Base-by-base conservation (phyloP, 441 rosid species). In the Gossypium davidsonii region DNA sequence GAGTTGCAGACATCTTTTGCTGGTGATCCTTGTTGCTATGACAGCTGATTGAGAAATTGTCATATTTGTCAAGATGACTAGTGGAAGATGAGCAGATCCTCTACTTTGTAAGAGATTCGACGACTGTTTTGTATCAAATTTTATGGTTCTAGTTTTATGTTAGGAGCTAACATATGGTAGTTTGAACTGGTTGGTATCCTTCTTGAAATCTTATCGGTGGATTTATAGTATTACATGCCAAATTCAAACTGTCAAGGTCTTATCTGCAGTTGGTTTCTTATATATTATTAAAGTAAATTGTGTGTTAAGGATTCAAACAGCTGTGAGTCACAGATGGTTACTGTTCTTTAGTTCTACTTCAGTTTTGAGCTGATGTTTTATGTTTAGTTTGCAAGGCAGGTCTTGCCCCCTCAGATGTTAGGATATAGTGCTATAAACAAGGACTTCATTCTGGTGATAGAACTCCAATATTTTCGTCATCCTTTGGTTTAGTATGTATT, bases 1-100 rank as follows among this genome's bases (percentile, higher is more conserved):
- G 71, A 70, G 73, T 73, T 80, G 85, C 84, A 74, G 83, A 77
- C 59, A 31, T 73, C 23, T 71, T 65, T 74, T 61, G 52, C 66
- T 63, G 78, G 75, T 70, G 77, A 52, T 56, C 64, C 75, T 49
- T 67, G 20, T 66, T 44, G 71, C 58, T 69, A 17, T 76, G 78
- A 76, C 67, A 58, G 79, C 73, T 42, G 76, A 69, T 75, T 71
- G 57, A 71, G 77, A 74, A 25, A 72, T 70, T 79, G 59, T 60
- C 63, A 9, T 12, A 37, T 17, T 68, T 60, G 48, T 74, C 70
- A 60, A 72, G 60, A 73, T 69, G 17, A 67, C 67, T 37, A 69
- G 37, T 55, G 68, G 75, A 44, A 77, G 81, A 70, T 37, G 74
- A 78, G 74, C 66, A 25, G 51, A 52, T 77, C 62, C 25, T 76